These are phyloP conservation scores for Medicago lupulina DNA, from an alignment of 306 rosid genomes.

Conservation along the genomic window DNA sequence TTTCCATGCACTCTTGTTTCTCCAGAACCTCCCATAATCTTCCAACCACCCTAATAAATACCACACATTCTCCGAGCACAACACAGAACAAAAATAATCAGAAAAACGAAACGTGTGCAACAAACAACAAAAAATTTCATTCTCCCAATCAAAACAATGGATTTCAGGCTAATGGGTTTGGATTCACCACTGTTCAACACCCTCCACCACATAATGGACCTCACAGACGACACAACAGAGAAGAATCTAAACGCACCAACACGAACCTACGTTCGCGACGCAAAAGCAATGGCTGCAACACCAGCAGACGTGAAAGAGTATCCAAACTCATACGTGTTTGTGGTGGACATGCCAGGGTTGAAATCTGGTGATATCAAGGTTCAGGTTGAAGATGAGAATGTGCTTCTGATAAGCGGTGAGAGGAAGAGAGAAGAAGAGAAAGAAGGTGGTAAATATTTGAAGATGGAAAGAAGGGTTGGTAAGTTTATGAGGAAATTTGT, in stretches of 20 bases:
- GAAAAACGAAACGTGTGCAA: no score
- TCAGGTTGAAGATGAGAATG: slow-evolving; percentile 87
- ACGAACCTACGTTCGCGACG: slow-evolving; percentile 69
- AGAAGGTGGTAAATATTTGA: slow-evolving; percentile 72
- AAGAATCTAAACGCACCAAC: slow-evolving; percentile 68
- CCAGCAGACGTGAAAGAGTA: slow-evolving; percentile 86
- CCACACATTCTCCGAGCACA: background rate
- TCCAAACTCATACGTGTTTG: slow-evolving; percentile 65
- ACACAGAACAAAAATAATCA: background rate
- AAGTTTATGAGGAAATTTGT: slow-evolving; percentile 87
- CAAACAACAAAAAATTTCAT: no score
- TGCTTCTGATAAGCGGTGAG: slow-evolving; percentile 77
- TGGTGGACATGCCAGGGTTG: slow-evolving; percentile 92
- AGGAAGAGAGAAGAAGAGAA: slow-evolving; percentile 92
- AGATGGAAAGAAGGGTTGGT: slow-evolving; percentile 90
- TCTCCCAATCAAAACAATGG: slow-evolving; percentile 51
- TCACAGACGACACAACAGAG: slow-evolving; percentile 52
- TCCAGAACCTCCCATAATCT: slow-evolving; percentile 51
- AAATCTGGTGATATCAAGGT: slow-evolving; percentile 88
- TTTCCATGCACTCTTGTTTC: background rate
- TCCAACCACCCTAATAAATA: slow-evolving; percentile 30
- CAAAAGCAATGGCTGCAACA: slow-evolving; percentile 89
- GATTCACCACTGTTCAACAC: slow-evolving; percentile 72
- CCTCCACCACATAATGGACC: slow-evolving; percentile 64
- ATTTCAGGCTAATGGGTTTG: slow-evolving; percentile 64